phyloP scores from a whole-genome alignment of 2,329 filamentous ascomycete genomes.

The Calonectria pteridis region DNA sequence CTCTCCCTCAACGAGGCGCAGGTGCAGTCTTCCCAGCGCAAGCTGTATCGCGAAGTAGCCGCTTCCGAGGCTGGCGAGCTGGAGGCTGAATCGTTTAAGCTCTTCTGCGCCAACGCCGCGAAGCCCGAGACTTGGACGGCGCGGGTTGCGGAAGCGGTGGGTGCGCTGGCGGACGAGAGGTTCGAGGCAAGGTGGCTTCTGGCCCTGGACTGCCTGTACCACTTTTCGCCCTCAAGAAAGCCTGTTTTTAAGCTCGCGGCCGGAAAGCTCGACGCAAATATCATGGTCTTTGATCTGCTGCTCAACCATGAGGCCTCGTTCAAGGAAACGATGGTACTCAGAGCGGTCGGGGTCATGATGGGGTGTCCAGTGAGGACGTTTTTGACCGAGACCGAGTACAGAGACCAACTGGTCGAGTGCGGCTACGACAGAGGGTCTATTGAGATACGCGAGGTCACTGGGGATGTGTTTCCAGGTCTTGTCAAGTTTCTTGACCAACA shows the following conservation, averaged over 20 bases:
- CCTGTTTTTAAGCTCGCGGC: constrained; percentile 59
- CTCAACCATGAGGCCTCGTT: constrained; percentile 49
- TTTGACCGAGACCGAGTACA: constrained; percentile 59
- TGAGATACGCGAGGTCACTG: constrained; percentile 62
- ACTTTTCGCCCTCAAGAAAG: constrained; percentile 65
- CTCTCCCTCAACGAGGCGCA: constrained; percentile 64
- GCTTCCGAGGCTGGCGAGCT: neutral
- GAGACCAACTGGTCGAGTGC: constrained; percentile 56
- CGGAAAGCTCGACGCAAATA: constrained; percentile 56
- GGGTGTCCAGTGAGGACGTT: constrained; percentile 64
- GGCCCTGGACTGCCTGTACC: constrained; percentile 68
- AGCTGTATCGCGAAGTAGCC: constrained; percentile 42
- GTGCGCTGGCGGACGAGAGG: constrained; percentile 40
- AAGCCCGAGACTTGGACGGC: constrained; percentile 57
- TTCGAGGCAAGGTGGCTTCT: constrained; percentile 62
- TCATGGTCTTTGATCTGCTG: constrained; percentile 69
- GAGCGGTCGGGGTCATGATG: constrained; percentile 59
- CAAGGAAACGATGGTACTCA: constrained; percentile 50
- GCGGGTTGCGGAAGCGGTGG: constrained; percentile 40
- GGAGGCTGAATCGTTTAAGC: constrained; percentile 42
- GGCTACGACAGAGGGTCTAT: constrained; percentile 60
- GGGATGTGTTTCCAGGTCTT: constrained; percentile 65
- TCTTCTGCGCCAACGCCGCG: constrained; percentile 65
- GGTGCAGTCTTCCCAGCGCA: constrained; percentile 52
- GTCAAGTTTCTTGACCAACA: constrained; percentile 57